phyloP scores from a whole-genome alignment of 495 filamentous ascomycete species.

The Tuber microsphaerosporum region DNA sequence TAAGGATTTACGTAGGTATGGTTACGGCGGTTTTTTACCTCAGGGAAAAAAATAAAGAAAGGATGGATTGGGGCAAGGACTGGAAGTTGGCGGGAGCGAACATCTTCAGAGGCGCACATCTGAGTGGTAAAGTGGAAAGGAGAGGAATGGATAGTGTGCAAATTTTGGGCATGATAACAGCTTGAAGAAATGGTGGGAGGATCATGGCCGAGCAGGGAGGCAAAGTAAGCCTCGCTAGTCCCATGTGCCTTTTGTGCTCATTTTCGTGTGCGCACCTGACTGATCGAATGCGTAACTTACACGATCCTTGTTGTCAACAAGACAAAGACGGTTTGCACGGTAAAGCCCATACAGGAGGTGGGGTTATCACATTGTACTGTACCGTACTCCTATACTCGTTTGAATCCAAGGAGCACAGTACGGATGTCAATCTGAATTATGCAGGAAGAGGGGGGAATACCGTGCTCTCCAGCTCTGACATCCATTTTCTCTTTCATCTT shows the following conservation, averaged over 20 bases:
- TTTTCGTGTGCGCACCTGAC: constrained; percentile 29
- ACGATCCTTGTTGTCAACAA: constrained; percentile 19
- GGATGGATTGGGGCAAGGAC: background rate
- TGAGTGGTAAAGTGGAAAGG: constrained; percentile 20
- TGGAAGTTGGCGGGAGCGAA: background rate
- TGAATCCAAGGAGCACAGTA: background rate
- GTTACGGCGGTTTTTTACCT: background rate
- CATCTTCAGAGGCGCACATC: background rate
- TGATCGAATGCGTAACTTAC: constrained; percentile 15
- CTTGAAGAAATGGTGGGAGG: constrained; percentile 9
- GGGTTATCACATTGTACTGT: background rate
- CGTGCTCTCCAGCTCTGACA: background rate
- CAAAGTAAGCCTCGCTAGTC: constrained; percentile 25
- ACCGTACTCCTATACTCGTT: background rate
- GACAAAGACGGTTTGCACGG: background rate
- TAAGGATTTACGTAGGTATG: background rate
- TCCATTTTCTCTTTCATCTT: background rate
- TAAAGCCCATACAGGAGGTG: background rate
- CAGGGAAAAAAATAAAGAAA: background rate
- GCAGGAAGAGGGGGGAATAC: background rate
- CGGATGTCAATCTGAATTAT: background rate
- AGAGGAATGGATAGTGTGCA: constrained; percentile 9
- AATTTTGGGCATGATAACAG: too few species aligned
- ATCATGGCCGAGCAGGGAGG: constrained; percentile 2
- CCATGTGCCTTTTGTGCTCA: constrained; percentile 16